Base-by-base conservation (phyloP, 805 yeast genomes). In the Ogataea methylovora region DNA sequence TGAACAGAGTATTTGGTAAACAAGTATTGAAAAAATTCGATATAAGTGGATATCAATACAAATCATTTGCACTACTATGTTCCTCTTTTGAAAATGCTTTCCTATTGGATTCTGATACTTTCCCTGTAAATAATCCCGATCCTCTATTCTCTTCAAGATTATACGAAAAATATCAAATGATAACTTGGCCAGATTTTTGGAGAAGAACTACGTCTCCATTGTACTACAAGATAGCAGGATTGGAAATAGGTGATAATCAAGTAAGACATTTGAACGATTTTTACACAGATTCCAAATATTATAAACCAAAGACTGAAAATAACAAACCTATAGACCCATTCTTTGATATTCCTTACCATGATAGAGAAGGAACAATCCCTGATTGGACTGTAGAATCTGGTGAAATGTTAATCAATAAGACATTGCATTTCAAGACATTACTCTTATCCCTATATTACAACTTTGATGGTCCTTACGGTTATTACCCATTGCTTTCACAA, bases 151-250 rank as follows among this genome's bases (percentile, higher is more conserved):
- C 59, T 4, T 56, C 69, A 10, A 74, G 76, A 29, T 77, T 84
- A 1, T 84, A 71, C 56, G 41, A 48, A 13, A 52, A 65, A 10
- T 58, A 64, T 38, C 74, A 79, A 38, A 57, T 74, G 52, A 58
- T 78, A 18, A 54, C 76, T 18, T 85, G 94, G 90, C 94, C 94
- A 2, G 95, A 85, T 56, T 85, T 78, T 54, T 85, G 95, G 95
- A 73, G 79, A 54, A 69, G 95, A 43, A 76, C 88, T 6, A 83
- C 88, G 1, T 73, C 84, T 1, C 94, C 95, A 5, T 60, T 61
- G 25, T 80, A 71, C 47, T 85, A 81, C 55, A 71, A 73, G 21
- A 76, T 85, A 43, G 84, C 84, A 0, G 83, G 76, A 2, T 61
- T 76, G 11, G 44, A 60, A 32, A 60, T 76, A 2, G 67, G 71